These are phyloP conservation scores for Pulveroboletus ravenelii DNA, from an alignment of 768 basidiomycete species.

Conservation along the genomic window DNA sequence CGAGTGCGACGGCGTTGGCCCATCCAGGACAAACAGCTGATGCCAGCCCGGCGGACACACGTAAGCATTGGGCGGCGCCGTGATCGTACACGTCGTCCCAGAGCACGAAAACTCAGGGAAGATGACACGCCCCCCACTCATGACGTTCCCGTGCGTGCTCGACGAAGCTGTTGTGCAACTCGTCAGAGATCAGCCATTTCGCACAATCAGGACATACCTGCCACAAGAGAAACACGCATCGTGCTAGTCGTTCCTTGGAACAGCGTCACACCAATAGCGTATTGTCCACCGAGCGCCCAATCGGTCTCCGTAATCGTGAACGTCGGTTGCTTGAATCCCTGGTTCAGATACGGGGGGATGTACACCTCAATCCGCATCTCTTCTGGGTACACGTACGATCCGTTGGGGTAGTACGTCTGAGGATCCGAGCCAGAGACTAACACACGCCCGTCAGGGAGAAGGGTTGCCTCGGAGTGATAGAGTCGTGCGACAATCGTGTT, in stretches of 20 bases:
- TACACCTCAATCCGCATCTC: conserved; percentile 80
- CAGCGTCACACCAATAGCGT: conserved; percentile 45
- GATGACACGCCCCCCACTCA: conserved; percentile 61
- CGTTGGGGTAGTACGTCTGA: conserved; percentile 41
- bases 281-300: conserved; percentile 55
- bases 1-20: conserved; percentile 73
- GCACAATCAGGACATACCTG: conserved; percentile 38
- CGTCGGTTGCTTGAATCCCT: conserved; percentile 56
- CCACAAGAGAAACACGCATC: conserved; percentile 65
- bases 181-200: background rate
- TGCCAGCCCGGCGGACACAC: conserved; percentile 76
- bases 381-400: conserved; percentile 50
- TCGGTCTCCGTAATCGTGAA: conserved; percentile 57
- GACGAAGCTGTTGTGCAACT: conserved; percentile 47
- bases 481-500: conserved; percentile 68
- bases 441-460: conserved; percentile 71
- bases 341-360: conserved; percentile 78
- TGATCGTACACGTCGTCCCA: conserved; percentile 71
- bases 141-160: conserved; percentile 73
- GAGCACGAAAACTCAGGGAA: conserved; percentile 70
- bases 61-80: conserved; percentile 65
- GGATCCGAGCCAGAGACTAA: conserved; percentile 76
- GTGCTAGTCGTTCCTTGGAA: conserved; percentile 37
- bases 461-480: conserved; percentile 74
- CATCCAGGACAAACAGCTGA: conserved; percentile 72